Conservation (phyloP, 257 asterid genomes). For the Plantago elongata region DNA sequence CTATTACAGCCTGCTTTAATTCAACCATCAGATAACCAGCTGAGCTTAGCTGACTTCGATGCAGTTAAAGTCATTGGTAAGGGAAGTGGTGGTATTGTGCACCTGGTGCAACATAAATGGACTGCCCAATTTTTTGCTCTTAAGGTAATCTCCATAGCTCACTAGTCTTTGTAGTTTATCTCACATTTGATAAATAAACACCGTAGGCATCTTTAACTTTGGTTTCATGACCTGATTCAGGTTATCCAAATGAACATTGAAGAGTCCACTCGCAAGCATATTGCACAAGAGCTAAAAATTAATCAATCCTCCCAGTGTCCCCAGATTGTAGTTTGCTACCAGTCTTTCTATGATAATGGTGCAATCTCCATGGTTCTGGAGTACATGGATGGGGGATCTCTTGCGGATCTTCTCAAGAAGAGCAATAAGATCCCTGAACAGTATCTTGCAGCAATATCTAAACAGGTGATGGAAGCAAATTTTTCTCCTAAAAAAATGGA, state of each 20-base stretch:
- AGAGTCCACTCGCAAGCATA: constrained; percentile 48
- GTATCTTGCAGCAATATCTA: constrained; percentile 91
- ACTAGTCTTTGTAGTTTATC: neutral
- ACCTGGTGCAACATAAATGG: constrained; percentile 96
- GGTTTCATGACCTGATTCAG: constrained; percentile 32
- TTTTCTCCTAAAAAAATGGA: neutral
- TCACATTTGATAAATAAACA: neutral
- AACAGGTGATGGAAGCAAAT: constrained; percentile 53
- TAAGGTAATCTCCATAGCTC: constrained; percentile 43
- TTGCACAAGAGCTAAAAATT: constrained; percentile 94
- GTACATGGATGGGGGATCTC: constrained; percentile 99
- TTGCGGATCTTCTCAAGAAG: constrained; percentile 83
- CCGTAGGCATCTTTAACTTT: neutral
- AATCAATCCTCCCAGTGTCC: constrained; percentile 97
- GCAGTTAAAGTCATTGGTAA: constrained; percentile 91
- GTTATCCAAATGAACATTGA: constrained; percentile 98
- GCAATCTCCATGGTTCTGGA: constrained; percentile 94
- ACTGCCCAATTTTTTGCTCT: constrained; percentile 92
- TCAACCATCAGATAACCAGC: constrained; percentile 84
- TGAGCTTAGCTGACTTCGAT: constrained; percentile 93
- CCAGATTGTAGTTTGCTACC: constrained; percentile 75
- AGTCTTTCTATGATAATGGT: constrained; percentile 95
- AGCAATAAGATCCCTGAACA: constrained; percentile 80
- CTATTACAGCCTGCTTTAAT: constrained; percentile 69
- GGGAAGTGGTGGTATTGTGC: constrained; percentile 93